Evolutionary conservation across 768 basidiomycete genomes (phyloP).

Genomic region (Russula sp.): DNA sequence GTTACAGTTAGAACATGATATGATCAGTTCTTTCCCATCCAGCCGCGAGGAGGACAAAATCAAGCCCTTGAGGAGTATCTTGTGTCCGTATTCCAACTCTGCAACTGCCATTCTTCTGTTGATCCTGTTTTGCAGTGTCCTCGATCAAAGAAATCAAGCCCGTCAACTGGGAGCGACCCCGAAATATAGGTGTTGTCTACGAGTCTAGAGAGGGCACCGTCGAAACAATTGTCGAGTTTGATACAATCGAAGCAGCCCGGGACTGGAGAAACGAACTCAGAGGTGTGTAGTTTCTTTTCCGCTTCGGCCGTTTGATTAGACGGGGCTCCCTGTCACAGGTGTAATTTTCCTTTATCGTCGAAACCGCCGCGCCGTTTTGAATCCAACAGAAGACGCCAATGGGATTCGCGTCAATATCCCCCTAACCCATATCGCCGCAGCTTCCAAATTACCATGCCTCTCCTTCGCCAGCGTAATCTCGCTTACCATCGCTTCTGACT

Average conservation of each 20-base stretch:
- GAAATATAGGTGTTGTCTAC: constrained; percentile 34
- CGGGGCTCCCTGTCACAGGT: constrained; percentile 25
- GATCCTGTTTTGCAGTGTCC: constrained; percentile 34
- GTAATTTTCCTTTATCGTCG: constrained; percentile 41
- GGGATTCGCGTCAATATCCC: constrained; percentile 44
- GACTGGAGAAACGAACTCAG: constrained; percentile 45
- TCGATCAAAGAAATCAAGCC: constrained; percentile 40
- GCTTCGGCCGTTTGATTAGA: not conserved
- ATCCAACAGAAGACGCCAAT: constrained; percentile 27
- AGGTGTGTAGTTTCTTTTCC: constrained; percentile 26
- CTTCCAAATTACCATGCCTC: constrained; percentile 20
- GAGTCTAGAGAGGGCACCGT: constrained; percentile 25
- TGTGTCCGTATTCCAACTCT: constrained; percentile 35
- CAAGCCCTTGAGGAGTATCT: constrained; percentile 44
- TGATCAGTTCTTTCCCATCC: constrained; percentile 50
- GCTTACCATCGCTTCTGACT: constrained; percentile 11
- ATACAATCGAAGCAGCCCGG: constrained; percentile 47
- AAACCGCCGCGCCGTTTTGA: constrained; percentile 32
- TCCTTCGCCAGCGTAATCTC: constrained; percentile 22
- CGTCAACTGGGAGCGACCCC: constrained; percentile 39
- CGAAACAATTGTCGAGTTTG: constrained; percentile 40
- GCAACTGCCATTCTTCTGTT: not conserved
- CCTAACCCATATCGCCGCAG: constrained; percentile 31
- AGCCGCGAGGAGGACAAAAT: constrained; percentile 47
- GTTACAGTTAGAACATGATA: constrained; percentile 55